These are phyloP conservation scores for Pholiota conissans DNA, from an alignment of 768 basidiomycete genomes.

Conservation along the genomic window DNA sequence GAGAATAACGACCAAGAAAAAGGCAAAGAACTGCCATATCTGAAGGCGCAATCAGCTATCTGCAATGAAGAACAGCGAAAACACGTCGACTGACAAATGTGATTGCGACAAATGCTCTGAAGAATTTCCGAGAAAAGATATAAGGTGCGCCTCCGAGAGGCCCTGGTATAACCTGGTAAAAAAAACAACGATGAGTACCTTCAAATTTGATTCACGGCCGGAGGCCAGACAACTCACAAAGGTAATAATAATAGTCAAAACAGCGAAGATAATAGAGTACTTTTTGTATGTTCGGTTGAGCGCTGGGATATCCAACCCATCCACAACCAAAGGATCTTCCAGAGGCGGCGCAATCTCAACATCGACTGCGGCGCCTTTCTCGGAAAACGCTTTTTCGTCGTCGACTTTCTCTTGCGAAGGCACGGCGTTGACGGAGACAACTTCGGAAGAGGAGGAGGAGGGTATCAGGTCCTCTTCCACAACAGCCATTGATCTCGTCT, in stretches of 20 bases:
- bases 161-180: conserved; percentile 9
- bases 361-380: neutral
- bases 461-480: conserved; percentile 7
- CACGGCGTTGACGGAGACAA: neutral
- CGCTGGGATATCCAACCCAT: conserved; percentile 15
- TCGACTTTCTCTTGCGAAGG: neutral
- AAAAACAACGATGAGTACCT: no score
- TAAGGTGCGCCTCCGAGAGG: conserved; percentile 13
- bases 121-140: conserved; percentile 14
- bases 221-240: conserved; percentile 8
- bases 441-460: neutral
- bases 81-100: conserved; percentile 9
- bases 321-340: neutral
- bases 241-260: conserved; percentile 15
- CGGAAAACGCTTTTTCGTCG: neutral
- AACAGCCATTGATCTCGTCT: conserved; percentile 16
- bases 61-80: no score
- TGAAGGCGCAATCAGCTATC: neutral
- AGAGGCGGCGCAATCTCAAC: neutral
- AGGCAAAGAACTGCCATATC: conserved; percentile 17
- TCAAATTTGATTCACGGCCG: no score
- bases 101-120: conserved; percentile 4
- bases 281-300: conserved; percentile 17
- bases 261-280: conserved; percentile 12
- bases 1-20: conserved; percentile 14